Percentiles rank a stretch among this genome's conserved stretches.
Conservation (phyloP, 2,329 filamentous ascomycete species). For the Alternaria atra region DNA sequence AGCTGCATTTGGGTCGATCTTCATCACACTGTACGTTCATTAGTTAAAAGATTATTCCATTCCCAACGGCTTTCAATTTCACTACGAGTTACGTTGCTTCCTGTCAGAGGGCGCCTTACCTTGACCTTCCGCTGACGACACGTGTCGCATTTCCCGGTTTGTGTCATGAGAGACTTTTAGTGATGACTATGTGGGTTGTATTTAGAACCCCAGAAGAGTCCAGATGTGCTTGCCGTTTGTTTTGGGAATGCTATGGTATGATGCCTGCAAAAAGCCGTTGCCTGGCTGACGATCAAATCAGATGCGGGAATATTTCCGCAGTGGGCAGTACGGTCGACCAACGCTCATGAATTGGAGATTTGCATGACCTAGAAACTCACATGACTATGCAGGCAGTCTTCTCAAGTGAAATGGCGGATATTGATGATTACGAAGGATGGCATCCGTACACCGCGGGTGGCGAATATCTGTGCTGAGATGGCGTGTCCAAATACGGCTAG, state of each 20-base stretch:
- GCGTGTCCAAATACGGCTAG: neutral
- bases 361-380: rapidly evolving
- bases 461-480: neutral
- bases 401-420: neutral
- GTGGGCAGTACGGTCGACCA: neutral
- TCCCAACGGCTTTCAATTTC: too few relatives aligned
- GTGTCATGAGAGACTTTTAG: slow-evolving; percentile 29
- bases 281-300: neutral
- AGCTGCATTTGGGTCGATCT: slow-evolving; percentile 37
- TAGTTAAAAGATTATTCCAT: neutral
- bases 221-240: neutral
- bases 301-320: neutral
- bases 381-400: neutral
- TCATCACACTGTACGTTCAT: slow-evolving; percentile 38
- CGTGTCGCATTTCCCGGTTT: slow-evolving; percentile 43
- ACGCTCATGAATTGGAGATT: neutral
- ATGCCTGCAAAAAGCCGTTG: neutral
- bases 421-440: neutral
- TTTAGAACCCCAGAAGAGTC: neutral
- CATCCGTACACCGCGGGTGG: neutral
- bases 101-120: slow-evolving; percentile 16
- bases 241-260: neutral
- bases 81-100: neutral
- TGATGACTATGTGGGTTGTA: too few relatives aligned
- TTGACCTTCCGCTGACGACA: slow-evolving; percentile 46